Evolutionary conservation across 169 alveolate genomes (phyloP).

Genomic region (Babesia ovata): DNA sequence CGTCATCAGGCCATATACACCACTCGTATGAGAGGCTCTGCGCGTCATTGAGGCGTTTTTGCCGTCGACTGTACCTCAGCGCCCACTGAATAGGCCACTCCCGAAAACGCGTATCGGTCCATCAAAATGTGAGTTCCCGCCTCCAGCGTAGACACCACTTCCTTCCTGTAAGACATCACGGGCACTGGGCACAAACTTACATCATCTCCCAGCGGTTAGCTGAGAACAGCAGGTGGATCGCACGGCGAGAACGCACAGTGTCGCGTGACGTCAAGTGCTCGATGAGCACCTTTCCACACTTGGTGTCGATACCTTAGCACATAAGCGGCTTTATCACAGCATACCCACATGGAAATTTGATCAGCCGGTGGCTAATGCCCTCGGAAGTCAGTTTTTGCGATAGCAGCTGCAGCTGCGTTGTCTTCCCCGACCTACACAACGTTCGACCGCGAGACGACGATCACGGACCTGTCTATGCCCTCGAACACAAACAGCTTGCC

Average conservation of each 20-base stretch:
- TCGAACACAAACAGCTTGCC: constrained; percentile 93
- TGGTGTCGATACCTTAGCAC: constrained; percentile 58
- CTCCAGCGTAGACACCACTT: constrained; percentile 73
- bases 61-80: constrained; percentile 71
- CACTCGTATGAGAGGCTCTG: constrained; percentile 53
- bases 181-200: constrained; percentile 23
- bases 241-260: constrained; percentile 79
- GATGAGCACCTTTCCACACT: constrained; percentile 83
- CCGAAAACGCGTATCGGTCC: constrained; percentile 94
- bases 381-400: constrained; percentile 71
- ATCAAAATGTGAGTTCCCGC: constrained; percentile 85
- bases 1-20: constrained; percentile 56
- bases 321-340: not conserved
- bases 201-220: constrained; percentile 94
- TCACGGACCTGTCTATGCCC: constrained; percentile 90
- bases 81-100: constrained; percentile 94
- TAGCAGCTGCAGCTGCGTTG: constrained; percentile 82
- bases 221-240: constrained; percentile 90
- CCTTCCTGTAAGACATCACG: constrained; percentile 55
- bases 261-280: constrained; percentile 79
- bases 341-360: constrained; percentile 83
- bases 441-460: not conserved
- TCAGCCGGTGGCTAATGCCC: constrained; percentile 62
- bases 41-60: not conserved
- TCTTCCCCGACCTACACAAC: constrained; percentile 88